A percentile compares a stretch with the other conserved stretches of the same genome.
Evolutionary conservation across 2,329 filamentous ascomycete genomes (phyloP).

Genomic region (Lizonia empirigonia): DNA sequence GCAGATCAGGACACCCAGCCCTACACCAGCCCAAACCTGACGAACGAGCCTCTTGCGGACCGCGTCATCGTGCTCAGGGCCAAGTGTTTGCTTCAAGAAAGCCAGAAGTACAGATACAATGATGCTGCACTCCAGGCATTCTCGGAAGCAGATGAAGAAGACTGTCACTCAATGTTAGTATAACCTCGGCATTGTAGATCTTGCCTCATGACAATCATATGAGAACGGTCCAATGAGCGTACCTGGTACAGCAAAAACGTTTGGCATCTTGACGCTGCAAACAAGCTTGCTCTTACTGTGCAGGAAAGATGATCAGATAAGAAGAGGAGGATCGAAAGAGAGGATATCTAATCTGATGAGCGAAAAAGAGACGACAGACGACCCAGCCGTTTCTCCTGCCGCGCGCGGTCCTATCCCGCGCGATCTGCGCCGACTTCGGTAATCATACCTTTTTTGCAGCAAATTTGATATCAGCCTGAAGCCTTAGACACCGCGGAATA

Average conservation of each 20-base stretch:
- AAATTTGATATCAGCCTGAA: constrained; percentile 4
- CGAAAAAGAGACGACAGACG: background rate
- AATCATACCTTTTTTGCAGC: constrained; percentile 2
- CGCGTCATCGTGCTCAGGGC: constrained; percentile 63
- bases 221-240: constrained; percentile 11
- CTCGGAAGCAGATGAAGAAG: constrained; percentile 90
- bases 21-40: constrained; percentile 73
- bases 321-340: background rate
- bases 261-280: constrained; percentile 56
- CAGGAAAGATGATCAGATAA: constrained; percentile 5
- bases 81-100: constrained; percentile 82
- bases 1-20: constrained; percentile 66
- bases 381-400: constrained; percentile 5
- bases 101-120: constrained; percentile 86
- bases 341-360: constrained; percentile 35
- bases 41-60: constrained; percentile 71
- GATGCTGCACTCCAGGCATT: constrained; percentile 81
- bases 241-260: constrained; percentile 75
- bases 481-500: constrained; percentile 1
- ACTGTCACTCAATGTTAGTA: constrained; percentile 53
- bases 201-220: background rate
- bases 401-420: background rate
- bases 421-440: background rate
- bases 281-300: background rate
- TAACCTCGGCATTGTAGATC: background rate